A percentile compares a stretch with the other conserved stretches of the same genome.
Conservation (phyloP, 257 asterid genomes). For the Nemophila menziesii region DNA sequence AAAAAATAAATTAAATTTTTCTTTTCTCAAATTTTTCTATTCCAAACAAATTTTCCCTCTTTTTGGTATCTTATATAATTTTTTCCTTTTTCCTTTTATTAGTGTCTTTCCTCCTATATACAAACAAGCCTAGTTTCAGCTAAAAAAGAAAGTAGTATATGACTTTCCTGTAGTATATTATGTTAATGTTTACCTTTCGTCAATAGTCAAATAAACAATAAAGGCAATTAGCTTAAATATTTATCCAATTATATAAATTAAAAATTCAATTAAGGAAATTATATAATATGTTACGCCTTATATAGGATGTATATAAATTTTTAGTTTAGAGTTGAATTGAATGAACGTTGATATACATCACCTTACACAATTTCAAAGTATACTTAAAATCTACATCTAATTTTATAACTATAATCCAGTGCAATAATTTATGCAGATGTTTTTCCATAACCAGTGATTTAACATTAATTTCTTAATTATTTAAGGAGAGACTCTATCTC, state of each 20-base stretch:
- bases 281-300: neutral
- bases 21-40: too few species aligned
- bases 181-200: neutral
- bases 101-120: too few species aligned
- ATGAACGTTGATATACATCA: neutral
- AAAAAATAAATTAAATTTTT: too few species aligned
- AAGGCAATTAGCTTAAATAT: neutral
- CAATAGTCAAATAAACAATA: neutral
- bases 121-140: too few species aligned
- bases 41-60: too few species aligned
- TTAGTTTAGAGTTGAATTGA: neutral
- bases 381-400: neutral
- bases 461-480: neutral
- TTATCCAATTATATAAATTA: too few species aligned
- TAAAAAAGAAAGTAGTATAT: too few species aligned
- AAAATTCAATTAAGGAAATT: neutral
- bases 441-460: neutral
- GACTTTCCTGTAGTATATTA: too few species aligned
- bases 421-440: neutral
- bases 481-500: neutral
- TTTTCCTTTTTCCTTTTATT: too few species aligned
- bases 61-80: too few species aligned
- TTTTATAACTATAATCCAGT: neutral
- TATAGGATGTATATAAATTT: too few species aligned
- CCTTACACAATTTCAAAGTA: neutral